Conservation (phyloP, 2,329 filamentous ascomycete genomes). For the Stromatinia cepivora region DNA sequence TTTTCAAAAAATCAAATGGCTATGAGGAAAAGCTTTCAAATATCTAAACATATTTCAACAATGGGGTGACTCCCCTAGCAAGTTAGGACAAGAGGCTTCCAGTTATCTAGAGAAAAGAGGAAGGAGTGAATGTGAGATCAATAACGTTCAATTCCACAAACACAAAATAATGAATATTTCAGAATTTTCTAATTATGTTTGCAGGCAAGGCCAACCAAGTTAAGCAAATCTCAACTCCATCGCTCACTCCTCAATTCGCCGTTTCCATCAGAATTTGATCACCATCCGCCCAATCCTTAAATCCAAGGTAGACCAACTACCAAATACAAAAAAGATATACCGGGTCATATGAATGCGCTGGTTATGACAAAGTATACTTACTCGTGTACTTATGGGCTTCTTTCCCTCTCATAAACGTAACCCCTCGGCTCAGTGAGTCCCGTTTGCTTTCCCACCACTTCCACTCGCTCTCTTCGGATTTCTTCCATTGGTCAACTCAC, state of each 20-base stretch:
- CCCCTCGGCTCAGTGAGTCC: conserved; percentile 5
- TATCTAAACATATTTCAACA: too few relatives aligned
- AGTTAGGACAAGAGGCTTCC: too few relatives aligned
- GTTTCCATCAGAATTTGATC: conserved; percentile 10
- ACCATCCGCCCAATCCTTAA: conserved; percentile 8
- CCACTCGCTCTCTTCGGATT: conserved; percentile 27
- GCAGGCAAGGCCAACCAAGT: neutral
- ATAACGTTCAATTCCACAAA: neutral
- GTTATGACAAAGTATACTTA: conserved; percentile 22
- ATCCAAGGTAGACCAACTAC: conserved; percentile 18
- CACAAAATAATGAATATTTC: neutral
- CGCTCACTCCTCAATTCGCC: conserved; percentile 14
- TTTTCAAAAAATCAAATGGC: too few relatives aligned
- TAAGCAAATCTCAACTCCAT: conserved; percentile 15
- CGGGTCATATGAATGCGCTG: neutral
- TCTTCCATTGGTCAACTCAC: conserved; percentile 37
- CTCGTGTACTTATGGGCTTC: neutral
- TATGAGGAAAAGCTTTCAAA: too few relatives aligned
- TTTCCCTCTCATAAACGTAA: neutral
- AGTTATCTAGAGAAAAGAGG: too few relatives aligned
- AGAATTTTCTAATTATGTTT: conserved; percentile 11
- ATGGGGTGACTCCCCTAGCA: too few relatives aligned
- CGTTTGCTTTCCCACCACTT: conserved; percentile 22
- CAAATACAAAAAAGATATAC: conserved; percentile 18
- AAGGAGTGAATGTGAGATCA: neutral